Base-by-base conservation (phyloP, 1,284 basidiomycete genomes). In the Bjerkandera adusta region DNA sequence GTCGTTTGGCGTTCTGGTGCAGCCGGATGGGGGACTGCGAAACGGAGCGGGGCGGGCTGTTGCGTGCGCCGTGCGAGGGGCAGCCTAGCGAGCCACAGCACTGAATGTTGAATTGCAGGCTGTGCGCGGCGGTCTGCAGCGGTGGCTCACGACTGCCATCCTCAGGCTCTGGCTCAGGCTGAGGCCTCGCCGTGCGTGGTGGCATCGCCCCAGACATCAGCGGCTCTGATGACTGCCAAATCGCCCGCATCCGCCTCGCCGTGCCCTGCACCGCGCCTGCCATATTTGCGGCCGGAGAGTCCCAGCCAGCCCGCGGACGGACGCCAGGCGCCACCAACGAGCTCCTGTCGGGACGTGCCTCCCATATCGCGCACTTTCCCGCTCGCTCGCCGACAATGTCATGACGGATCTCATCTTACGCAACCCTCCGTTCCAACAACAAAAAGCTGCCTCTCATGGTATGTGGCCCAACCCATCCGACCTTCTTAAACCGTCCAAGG, bases 401-500 rank as follows among this genome's bases (percentile, higher is more conserved):
- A 8, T 34, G 22, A 63, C 65, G 67, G 67, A 71, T 73, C 69
- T 65, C 65, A 60, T 58, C 55, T 66, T 62, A 58, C 58, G 56
- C 56, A 58, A 57, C 35, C 45, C 44, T 41, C 46, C 50, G n/a
- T n/a, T n/a, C n/a, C n/a, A n/a, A 57, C 48, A 65, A 70, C 65
- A 69, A 67, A 59, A 61, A 57, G 52, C 48, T 51, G 57, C 59
- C 56, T 68, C 65, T 67, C 69, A 66, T 66, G 62, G 65, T 50
- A 52, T 46, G 51, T 52, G 48, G 40, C 53, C 45, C 40, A 48
- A 27, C 26, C 43, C 43, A 16, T 29, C 48, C 27, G 38, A 18
- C 15, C 46, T 51, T 52, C 46, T 55, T 50, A 55, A 53, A 30
- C 49, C 21, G 25, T 21, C 43, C 36, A 25, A 33, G 36, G 24